Base-by-base conservation (phyloP, 768 basidiomycete genomes). In the Kwoniella sp. region DNA sequence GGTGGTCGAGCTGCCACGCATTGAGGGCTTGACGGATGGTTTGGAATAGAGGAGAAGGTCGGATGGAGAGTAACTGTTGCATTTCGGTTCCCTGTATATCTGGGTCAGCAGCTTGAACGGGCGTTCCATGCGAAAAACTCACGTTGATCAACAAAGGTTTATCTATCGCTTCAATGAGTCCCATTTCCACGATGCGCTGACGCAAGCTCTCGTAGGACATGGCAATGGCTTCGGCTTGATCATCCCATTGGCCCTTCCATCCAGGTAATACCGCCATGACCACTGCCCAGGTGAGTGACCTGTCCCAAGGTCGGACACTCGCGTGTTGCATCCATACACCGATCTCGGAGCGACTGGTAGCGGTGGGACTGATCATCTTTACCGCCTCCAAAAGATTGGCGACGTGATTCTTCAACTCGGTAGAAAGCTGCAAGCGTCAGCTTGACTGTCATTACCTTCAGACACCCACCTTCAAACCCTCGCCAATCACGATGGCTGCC, bases 1-100 rank as follows among this genome's bases (percentile, higher is more conserved):
- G 91, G 76, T 92, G 81, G 36, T 86, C 87, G 7, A 98, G 83
- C 71, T 93, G 92, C 94, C 93, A 98, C 64, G 88, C 85, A 21
- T 91, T 73, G 25, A 97, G 83, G 51, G 83, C 84, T n/a, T 83
- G 81, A 21, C 91, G 82, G 6, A 88, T 83, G 27, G 83, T 80
- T 30, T 85, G 85, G 5, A 88, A 86, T 86, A 91, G 88, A 1
- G 86, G 84, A 1, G 92, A 92, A 1, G 87, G 84, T 65, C 83
- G 86, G 2, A 79, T 75, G 19, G 83, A 82, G 5, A 94, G 82
- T 9, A 85, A 76, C 22, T 79, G 64, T 1, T 85, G 80, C 33
- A 92, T 83, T 59, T 89, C 86, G 27, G 83, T 85, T 1, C 94
- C 94, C 94, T 96, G 44, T 7, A 24, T 46, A 15, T 95, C 33